Evolutionary conservation across 805 yeast species (phyloP).

Genomic region (Candida qinlingensis): DNA sequence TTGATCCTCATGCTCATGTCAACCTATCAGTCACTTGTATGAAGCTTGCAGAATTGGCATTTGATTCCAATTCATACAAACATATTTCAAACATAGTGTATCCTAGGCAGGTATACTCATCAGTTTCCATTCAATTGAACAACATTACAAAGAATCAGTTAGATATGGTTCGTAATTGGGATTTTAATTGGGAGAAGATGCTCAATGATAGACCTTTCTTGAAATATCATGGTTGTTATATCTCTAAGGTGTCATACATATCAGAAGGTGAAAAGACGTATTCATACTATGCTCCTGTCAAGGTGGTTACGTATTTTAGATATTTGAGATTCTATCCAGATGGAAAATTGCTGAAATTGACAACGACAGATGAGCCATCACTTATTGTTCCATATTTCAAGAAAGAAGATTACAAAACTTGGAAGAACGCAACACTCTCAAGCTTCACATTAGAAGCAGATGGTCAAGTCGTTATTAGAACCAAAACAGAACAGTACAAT

Average conservation of each 20-base stretch:
- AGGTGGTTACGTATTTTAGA: conserved; percentile 83
- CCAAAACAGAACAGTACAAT: conserved; percentile 53
- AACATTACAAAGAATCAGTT: conserved; percentile 30
- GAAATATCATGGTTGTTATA: conserved; percentile 78
- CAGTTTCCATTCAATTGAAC: conserved; percentile 33
- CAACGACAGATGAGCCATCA: conserved; percentile 69
- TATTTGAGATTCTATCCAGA: conserved; percentile 76
- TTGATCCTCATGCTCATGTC: conserved; percentile 62
- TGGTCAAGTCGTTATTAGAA: conserved; percentile 47
- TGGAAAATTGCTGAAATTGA: conserved; percentile 66
- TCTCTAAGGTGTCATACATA: conserved; percentile 77
- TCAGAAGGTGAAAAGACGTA: conserved; percentile 76
- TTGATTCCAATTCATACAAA: conserved; percentile 47
- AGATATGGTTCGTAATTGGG: conserved; percentile 36
- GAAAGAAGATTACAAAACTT: conserved; percentile 28
- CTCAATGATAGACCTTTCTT: conserved; percentile 61
- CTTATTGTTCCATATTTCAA: conserved; percentile 54
- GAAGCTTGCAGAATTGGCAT: conserved; percentile 51
- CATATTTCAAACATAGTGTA: conserved; percentile 45
- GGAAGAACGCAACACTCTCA: conserved; percentile 29
- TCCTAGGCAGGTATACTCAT: conserved; percentile 48
- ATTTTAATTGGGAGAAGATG: conserved; percentile 32
- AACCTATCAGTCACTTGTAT: conserved; percentile 55
- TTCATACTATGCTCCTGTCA: conserved; percentile 64
- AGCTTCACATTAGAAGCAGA: conserved; percentile 46